These are phyloP conservation scores for Debaryomyces psychrophilus DNA, from an alignment of 1,139 yeast species.

Conservation along the genomic window DNA sequence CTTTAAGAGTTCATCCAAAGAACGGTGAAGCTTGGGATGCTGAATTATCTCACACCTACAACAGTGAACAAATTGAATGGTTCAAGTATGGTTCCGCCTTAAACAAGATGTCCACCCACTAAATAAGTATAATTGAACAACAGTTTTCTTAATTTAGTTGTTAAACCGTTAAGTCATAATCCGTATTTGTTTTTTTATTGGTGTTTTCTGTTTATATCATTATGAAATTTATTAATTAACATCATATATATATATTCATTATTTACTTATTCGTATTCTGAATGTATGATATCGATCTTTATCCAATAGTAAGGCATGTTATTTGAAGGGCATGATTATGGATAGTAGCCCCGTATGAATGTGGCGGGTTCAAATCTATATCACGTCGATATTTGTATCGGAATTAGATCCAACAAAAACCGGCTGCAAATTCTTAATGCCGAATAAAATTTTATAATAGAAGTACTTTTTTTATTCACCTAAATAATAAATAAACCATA, in stretches of 20 bases:
- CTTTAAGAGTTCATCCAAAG: slow-evolving; percentile 88
- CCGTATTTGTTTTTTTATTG: slow-evolving; percentile 6
- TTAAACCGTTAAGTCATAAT: slow-evolving; percentile 1
- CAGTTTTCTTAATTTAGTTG: slow-evolving; percentile 7
- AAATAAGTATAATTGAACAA: slow-evolving; percentile 4
- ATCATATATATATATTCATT: slow-evolving; percentile 9
- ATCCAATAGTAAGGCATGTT: not conserved
- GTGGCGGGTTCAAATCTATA: too few relatives aligned
- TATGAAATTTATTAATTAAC: slow-evolving; percentile 5
- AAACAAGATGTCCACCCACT: slow-evolving; percentile 84
- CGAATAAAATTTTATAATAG: too few relatives aligned
- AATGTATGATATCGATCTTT: slow-evolving; percentile 3
- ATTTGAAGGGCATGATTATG: not conserved
- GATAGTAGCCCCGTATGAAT: too few relatives aligned
- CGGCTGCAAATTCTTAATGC: not conserved
- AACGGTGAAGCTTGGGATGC: slow-evolving; percentile 85
- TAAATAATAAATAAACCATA: not conserved
- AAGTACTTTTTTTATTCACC: too few relatives aligned
- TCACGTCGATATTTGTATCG: too few relatives aligned
- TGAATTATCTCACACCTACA: slow-evolving; percentile 93
- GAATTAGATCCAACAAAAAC: not conserved
- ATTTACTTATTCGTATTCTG: slow-evolving; percentile 4
- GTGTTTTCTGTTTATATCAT: slow-evolving; percentile 7
- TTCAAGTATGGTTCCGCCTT: slow-evolving; percentile 98
- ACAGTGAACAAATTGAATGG: slow-evolving; percentile 97